Evolutionary conservation across 257 asterid species (phyloP).

Genomic region (Leptodermis oblonga): DNA sequence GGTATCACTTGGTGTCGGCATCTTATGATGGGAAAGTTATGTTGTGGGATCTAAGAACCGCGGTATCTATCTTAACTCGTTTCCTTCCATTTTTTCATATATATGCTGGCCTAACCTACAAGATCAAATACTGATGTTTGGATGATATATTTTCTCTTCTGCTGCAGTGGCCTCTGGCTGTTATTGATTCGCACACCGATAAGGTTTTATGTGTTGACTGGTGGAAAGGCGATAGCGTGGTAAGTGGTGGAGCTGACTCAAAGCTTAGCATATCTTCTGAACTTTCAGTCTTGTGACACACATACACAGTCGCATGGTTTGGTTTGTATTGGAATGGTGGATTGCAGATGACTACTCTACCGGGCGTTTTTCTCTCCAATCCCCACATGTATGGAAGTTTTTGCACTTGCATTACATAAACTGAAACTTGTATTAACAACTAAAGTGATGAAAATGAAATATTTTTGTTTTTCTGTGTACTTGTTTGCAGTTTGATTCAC

Average conservation of each 20-base stretch:
- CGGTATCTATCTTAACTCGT: constrained; percentile 53
- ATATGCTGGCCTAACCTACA: background rate
- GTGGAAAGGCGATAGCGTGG: constrained; percentile 75
- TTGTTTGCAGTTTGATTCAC: background rate
- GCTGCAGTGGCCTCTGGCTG: constrained; percentile 88
- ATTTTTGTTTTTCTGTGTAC: background rate
- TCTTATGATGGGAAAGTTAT: constrained; percentile 97
- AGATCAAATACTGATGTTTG: constrained; percentile 15
- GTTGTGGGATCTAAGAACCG: constrained; percentile 95
- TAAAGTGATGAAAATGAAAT: too few species aligned
- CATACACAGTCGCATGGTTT: constrained; percentile 24
- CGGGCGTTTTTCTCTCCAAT: background rate
- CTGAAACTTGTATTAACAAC: background rate
- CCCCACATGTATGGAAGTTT: background rate
- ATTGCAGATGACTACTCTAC: background rate
- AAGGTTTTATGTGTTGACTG: constrained; percentile 95
- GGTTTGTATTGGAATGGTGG: too few species aligned
- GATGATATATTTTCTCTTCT: constrained; percentile 14
- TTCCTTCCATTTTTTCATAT: constrained; percentile 6
- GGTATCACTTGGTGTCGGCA: constrained; percentile 83
- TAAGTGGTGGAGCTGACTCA: constrained; percentile 90
- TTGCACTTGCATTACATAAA: background rate
- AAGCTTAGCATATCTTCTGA: constrained; percentile 79
- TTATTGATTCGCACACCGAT: constrained; percentile 71
- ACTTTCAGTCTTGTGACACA: constrained; percentile 49